Base-by-base conservation (phyloP, 768 basidiomycete genomes). In the Lentinula boryana region DNA sequence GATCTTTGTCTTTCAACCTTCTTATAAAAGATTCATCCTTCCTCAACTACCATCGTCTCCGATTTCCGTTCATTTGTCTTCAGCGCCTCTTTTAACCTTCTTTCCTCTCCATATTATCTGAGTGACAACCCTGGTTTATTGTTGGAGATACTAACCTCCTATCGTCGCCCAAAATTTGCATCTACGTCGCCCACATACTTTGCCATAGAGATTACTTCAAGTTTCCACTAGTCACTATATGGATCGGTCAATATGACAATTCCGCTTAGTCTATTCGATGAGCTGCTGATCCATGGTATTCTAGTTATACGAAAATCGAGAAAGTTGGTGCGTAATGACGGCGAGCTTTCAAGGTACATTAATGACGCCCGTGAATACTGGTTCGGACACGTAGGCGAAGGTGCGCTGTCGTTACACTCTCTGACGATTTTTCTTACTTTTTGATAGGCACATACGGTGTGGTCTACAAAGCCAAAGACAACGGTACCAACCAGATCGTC, bases 231-330 rank as follows among this genome's bases (percentile, higher is more conserved):
- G 38, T 4, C 16, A 10, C 5, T 2, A 59, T 52, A 80, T 83
- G 81, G 81, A 81, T 65, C 77, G 79, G 80, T 81, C 62, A 68
- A 76, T 61, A 56, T 55, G 53, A 41, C 57, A 32, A 56, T 59
- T 58, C 41, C 31, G 31, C 53, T 53, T 1, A 31, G 33, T n/a
- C 21, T 8, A 13, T 13, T 5, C 43, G n/a, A 21, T 48, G 1
- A 35, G 9, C 6, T 23, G 9, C 46, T 48, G 10, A 33, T 27
- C 7, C 27, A 32, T 48, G 54, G 33, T 21, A 12, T 38, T 71
- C 71, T 63, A 96, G 96, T 69, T 98, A 98, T 75, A 89, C 92
- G 64, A 97, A 95, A 83, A 86, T 98, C 67, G 95, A 98, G 80
- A 98, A 98, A 88, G 85, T 98, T 68, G 95, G 95, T 97, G 77